Evolutionary conservation across 345 rosid species (phyloP), one percentile per base, ranked within the genome.

Genomic region (Gossypium mustelinum): DNA sequence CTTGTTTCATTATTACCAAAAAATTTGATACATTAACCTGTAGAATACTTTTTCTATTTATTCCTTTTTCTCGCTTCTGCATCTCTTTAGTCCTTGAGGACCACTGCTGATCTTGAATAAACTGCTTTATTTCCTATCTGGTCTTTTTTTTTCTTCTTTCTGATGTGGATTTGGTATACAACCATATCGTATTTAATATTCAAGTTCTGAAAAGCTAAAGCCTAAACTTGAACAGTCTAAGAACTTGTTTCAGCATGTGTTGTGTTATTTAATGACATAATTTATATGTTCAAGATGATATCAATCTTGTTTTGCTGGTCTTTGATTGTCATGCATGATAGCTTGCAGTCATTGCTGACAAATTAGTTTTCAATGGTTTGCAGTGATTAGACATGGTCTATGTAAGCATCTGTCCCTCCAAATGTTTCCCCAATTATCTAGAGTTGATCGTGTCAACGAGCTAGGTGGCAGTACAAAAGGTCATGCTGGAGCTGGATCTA

Each of bases 321-420:
- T 64, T 75, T 54, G 24, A 41, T 57, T 6, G 12, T n/a, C 13
- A 7, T 24, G 22, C 56, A 24, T 68, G 41, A 64, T 29, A 47
- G 56, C 43, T 47, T 61, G 48, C 17, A 1, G 44, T 73, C 9
- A 11, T 63, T 12, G 41, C 39, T 14, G 39, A 24, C 44, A 29
- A 25, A 39, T 27, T 25, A 51, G 63, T 20, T 77, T 60, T 52
- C 45, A 44, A 48, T 80, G 58, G 73, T 77, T 77, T 85, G 73
- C 92, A 91, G 97, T 89, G 84, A 73, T 91, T 75, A 76, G 50
- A 55, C 83, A 83, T 62, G 83, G 90, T 75, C 89, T 93, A 65
- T 84, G 81, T 64, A 92, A 86, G 88, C 81, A 69, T 76, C 82
- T 90, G 9, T 95, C 98, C 79, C 70, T 90, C 79, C 85, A 56